phyloP scores from a whole-genome alignment of 2,329 filamentous ascomycete species.

The Ophiostoma quercus region DNA sequence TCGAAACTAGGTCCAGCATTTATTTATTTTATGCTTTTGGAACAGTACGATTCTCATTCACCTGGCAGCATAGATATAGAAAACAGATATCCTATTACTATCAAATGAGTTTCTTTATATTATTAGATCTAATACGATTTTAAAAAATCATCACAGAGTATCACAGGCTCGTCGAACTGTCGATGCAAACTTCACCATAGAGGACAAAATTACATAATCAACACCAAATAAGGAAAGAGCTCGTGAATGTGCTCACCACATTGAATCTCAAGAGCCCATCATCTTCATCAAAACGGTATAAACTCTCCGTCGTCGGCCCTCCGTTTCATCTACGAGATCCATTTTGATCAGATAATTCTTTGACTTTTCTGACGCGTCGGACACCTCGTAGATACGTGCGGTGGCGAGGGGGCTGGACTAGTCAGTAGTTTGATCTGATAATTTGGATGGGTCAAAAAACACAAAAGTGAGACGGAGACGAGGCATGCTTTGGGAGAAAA shows the following conservation, averaged over 20 bases:
- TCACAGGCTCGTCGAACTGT: not conserved
- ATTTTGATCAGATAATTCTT: slow-evolving; percentile 2
- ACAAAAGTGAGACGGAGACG: not conserved
- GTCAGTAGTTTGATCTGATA: slow-evolving; percentile 13
- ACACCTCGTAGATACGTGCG: slow-evolving; percentile 7
- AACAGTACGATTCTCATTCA: too few species aligned
- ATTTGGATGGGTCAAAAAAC: not conserved
- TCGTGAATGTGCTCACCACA: not conserved
- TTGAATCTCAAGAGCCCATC: not conserved
- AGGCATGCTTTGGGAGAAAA: not conserved
- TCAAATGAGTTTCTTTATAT: too few species aligned
- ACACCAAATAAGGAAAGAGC: not conserved
- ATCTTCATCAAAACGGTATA: not conserved
- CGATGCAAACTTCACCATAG: not conserved
- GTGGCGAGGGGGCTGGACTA: not conserved
- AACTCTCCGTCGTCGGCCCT: not conserved
- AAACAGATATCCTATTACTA: too few species aligned
- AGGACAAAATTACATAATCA: not conserved
- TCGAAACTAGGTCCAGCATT: too few species aligned
- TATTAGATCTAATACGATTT: too few species aligned
- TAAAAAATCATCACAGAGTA: too few species aligned
- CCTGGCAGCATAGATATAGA: too few species aligned
- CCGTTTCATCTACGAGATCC: not conserved
- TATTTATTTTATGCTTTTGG: too few species aligned
- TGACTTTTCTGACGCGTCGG: not conserved